Evolutionary conservation across 441 rosid species (phyloP).

Genomic region (Pelargonium australe): DNA sequence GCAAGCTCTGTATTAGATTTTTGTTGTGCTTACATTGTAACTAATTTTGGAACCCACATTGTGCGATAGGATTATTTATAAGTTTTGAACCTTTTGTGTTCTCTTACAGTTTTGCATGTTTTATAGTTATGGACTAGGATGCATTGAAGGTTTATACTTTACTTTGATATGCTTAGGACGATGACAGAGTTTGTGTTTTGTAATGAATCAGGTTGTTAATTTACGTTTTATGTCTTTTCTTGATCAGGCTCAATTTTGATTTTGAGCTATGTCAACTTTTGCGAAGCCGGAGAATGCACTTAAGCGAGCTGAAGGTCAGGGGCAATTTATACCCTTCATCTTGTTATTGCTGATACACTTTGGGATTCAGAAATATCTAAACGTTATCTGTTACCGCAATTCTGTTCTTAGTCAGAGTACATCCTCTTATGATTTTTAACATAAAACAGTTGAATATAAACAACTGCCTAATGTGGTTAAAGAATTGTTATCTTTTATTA

Average conservation of each 20-base stretch:
- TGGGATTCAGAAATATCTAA: not conserved
- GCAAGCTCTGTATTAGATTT: no score
- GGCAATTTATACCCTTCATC: not conserved
- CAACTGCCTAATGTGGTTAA: no score
- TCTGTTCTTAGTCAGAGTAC: no score
- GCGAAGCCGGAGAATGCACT: slow-evolving; percentile 90
- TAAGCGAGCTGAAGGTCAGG: slow-evolving; percentile 89
- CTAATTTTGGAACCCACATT: no score
- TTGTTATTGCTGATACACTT: not conserved
- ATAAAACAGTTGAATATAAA: not conserved
- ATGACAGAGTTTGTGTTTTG: not conserved
- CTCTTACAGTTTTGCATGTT: not conserved
- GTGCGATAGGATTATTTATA: no score
- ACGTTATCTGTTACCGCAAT: not conserved
- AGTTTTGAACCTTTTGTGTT: no score
- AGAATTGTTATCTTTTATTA: not conserved
- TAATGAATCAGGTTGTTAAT: not conserved
- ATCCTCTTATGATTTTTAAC: not conserved
- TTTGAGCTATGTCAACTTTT: slow-evolving; percentile 18
- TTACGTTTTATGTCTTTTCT: not conserved
- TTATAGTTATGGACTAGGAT: not conserved
- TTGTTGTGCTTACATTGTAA: no score
- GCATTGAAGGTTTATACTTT: not conserved
- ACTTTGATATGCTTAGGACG: not conserved
- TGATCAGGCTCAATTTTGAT: not conserved